These are phyloP conservation scores for Aspergillus sp. DNA, from an alignment of 2,329 filamentous ascomycete genomes.

Conservation along the genomic window DNA sequence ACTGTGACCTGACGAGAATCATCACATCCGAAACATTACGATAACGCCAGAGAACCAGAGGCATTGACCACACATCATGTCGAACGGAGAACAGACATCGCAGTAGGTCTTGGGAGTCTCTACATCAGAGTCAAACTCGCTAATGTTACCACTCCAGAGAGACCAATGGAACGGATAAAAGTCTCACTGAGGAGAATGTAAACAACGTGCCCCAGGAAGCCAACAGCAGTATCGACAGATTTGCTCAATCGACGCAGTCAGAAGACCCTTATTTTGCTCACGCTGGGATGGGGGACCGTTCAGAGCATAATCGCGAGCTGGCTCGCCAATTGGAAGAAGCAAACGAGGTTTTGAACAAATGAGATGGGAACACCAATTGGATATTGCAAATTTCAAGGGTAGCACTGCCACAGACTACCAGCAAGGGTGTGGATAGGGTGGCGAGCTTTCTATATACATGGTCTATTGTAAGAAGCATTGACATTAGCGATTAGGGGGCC, in stretches of 20 bases:
- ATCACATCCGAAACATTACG: background rate
- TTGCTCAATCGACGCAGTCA: slow-evolving; percentile 24
- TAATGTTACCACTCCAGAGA: slow-evolving; percentile 13
- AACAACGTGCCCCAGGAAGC: slow-evolving; percentile 26
- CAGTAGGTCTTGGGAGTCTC: slow-evolving; percentile 12
- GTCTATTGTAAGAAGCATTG: slow-evolving; percentile 11
- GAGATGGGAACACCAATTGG: slow-evolving; percentile 3
- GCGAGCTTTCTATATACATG: slow-evolving; percentile 12
- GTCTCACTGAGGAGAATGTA: slow-evolving; percentile 28
- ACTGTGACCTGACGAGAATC: background rate
- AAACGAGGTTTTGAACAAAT: slow-evolving; percentile 29
- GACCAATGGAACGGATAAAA: slow-evolving; percentile 24
- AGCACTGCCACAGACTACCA: background rate
- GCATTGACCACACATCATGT: slow-evolving; percentile 10
- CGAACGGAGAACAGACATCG: slow-evolving; percentile 13
- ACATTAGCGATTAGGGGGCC: background rate
- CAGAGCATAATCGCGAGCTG: slow-evolving; percentile 29
- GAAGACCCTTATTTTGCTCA: slow-evolving; percentile 35
- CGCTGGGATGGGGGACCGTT: slow-evolving; percentile 31
- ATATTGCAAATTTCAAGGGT: slow-evolving; percentile 2
- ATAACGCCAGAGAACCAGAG: background rate
- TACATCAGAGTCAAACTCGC: background rate
- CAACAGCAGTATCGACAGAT: slow-evolving; percentile 26
- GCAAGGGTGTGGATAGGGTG: background rate
- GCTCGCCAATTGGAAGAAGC: slow-evolving; percentile 30